Conservation (phyloP, 805 yeast genomes). For the Komagataella phaffii region DNA sequence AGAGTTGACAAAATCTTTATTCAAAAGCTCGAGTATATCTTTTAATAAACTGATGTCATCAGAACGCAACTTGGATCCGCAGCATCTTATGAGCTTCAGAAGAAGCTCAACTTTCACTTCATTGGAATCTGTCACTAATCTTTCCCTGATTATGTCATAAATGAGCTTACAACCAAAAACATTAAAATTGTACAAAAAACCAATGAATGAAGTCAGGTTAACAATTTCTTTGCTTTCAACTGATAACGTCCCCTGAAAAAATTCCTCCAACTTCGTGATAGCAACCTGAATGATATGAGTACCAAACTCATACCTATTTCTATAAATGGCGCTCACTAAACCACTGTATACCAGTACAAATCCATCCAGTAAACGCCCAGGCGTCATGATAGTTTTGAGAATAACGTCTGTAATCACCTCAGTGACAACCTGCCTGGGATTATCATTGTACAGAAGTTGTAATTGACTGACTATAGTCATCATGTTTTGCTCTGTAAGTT, state of each 20-base stretch:
- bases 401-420: slow-evolving; percentile 52
- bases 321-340: slow-evolving; percentile 59
- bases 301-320: slow-evolving; percentile 83
- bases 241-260: slow-evolving; percentile 15
- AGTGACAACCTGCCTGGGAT: slow-evolving; percentile 74
- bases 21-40: slow-evolving; percentile 55
- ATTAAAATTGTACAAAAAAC: slow-evolving; percentile 68
- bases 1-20: slow-evolving; percentile 24
- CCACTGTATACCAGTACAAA: slow-evolving; percentile 74
- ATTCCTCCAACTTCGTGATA: slow-evolving; percentile 53
- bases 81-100: slow-evolving; percentile 53
- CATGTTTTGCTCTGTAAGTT: slow-evolving; percentile 79
- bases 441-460: slow-evolving; percentile 41
- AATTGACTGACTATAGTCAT: slow-evolving; percentile 57
- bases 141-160: slow-evolving; percentile 55
- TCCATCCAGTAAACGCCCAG: slow-evolving; percentile 60
- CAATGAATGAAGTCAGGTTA: slow-evolving; percentile 61
- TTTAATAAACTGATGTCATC: slow-evolving; percentile 85
- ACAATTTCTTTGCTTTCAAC: slow-evolving; percentile 18
- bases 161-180: slow-evolving; percentile 60
- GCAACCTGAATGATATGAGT: slow-evolving; percentile 71
- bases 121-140: slow-evolving; percentile 25
- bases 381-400: slow-evolving; percentile 48
- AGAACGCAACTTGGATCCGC: slow-evolving; percentile 76
- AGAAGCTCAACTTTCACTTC: slow-evolving; percentile 72